Evolutionary conservation across 2,329 filamentous ascomycete species (phyloP).

Genomic region (Ophiosphaerella korrae): DNA sequence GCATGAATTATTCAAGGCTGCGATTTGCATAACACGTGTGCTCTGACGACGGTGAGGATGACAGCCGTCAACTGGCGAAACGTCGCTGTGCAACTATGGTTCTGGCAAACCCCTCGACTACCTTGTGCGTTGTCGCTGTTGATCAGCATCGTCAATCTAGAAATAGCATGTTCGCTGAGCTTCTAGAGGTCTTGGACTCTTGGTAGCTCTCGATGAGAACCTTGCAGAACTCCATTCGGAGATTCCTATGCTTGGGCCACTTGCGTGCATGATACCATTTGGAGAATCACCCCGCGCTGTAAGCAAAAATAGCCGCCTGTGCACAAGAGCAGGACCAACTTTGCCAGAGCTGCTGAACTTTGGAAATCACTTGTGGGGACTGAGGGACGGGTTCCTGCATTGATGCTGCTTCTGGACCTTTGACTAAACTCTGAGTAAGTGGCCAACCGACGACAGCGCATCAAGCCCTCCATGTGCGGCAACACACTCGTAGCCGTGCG

Average conservation of each 20-base stretch:
- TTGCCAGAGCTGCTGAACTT: not conserved
- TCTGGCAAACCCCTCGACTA: not conserved
- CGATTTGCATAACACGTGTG: conserved; percentile 10
- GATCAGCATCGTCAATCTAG: too few relatives aligned
- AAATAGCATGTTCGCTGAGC: too few relatives aligned
- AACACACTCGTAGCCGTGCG: not conserved
- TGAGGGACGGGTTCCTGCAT: conserved; percentile 32
- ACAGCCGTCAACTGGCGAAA: conserved; percentile 10
- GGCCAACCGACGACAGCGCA: conserved; percentile 14
- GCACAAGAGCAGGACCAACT: not conserved
- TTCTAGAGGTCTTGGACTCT: too few relatives aligned
- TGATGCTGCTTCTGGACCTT: conserved; percentile 24
- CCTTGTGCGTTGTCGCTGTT: too few relatives aligned
- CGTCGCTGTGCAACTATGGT: conserved; percentile 6
- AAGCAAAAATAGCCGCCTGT: conserved; percentile 21
- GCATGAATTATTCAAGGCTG: conserved; percentile 19
- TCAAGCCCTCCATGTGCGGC: not conserved
- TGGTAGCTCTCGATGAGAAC: not conserved
- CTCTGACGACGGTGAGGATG: conserved; percentile 14
- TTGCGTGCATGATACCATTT: not conserved
- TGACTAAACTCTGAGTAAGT: conserved; percentile 12
- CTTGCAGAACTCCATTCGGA: not conserved
- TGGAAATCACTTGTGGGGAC: conserved; percentile 4
- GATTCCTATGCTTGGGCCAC: not conserved
- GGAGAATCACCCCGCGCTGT: not conserved